Evolutionary conservation across 768 basidiomycete species (phyloP).

Genomic region (Tephrocybe sp.): DNA sequence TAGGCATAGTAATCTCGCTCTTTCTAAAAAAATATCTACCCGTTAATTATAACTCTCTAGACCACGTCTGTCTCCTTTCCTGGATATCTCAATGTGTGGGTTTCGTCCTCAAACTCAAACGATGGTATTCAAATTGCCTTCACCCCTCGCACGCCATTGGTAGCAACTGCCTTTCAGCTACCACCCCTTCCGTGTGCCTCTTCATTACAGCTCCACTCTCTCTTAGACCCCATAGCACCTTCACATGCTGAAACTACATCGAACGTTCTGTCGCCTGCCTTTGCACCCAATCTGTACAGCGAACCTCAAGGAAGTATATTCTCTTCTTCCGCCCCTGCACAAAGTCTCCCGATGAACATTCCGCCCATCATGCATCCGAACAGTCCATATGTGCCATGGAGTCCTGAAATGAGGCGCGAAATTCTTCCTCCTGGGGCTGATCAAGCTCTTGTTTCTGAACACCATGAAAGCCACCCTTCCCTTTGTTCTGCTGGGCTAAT

Average conservation of each 20-base stretch:
- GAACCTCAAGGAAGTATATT: conserved; percentile 5
- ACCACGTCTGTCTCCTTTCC: conserved; percentile 5
- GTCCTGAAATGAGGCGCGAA: conserved; percentile 38
- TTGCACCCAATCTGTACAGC: not conserved
- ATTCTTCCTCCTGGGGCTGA: conserved; percentile 39
- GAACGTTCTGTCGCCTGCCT: not conserved
- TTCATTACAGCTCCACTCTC: conserved; percentile 37
- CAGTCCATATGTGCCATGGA: conserved; percentile 58
- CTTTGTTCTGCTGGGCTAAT: conserved; percentile 42
- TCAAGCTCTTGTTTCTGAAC: conserved; percentile 33
- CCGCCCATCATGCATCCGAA: conserved; percentile 49
- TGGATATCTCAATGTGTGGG: conserved; percentile 2
- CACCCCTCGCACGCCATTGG: not conserved
- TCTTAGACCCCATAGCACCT: conserved; percentile 28
- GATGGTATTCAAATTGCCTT: not conserved
- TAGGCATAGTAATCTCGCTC: not conserved
- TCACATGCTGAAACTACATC: conserved; percentile 12
- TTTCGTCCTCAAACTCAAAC: not conserved
- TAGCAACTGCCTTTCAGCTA: conserved; percentile 16
- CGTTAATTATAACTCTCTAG: not conserved
- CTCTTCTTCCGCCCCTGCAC: not conserved
- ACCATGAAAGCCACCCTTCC: conserved; percentile 34
- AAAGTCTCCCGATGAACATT: not conserved
- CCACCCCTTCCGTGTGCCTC: conserved; percentile 37
- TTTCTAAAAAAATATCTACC: not conserved